Evolutionary conservation across 257 asterid genomes (phyloP).

Genomic region (Cruciata laevipes): DNA sequence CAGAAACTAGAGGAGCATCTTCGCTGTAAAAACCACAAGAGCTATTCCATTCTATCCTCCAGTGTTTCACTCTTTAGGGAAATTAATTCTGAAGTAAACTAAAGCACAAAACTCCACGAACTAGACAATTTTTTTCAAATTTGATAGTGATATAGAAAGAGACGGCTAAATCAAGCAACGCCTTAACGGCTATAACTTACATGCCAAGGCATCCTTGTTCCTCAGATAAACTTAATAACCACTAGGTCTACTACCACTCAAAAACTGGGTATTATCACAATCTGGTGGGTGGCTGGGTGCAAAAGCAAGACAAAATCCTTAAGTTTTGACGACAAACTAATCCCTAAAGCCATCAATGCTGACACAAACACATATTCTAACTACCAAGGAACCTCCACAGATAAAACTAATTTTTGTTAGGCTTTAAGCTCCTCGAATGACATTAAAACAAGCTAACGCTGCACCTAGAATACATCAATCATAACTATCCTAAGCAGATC

Average conservation of each 20-base stretch:
- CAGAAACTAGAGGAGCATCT: not conserved
- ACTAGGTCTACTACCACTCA: not conserved
- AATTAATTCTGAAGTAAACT: not conserved
- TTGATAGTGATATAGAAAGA: not conserved
- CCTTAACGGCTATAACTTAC: not conserved
- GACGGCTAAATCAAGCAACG: not conserved
- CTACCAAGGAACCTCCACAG: not conserved
- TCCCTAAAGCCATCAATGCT: not conserved
- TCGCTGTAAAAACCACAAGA: not conserved
- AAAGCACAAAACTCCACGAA: not conserved
- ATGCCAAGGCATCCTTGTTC: not conserved
- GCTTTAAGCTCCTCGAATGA: not conserved
- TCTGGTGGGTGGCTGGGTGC: not conserved
- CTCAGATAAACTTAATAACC: not conserved
- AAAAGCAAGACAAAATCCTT: not conserved
- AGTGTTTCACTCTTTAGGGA: not conserved
- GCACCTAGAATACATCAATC: not conserved
- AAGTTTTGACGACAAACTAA: not conserved
- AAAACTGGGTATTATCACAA: not conserved
- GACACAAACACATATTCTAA: not conserved
- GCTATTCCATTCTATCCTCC: not conserved
- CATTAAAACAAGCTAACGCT: constrained; percentile 1
- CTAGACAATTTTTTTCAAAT: too few relatives aligned
- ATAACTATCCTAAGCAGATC: not conserved
- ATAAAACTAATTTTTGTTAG: not conserved